Evolutionary conservation across 2,329 filamentous ascomycete species (phyloP).

Genomic region (Alternaria consortialis): DNA sequence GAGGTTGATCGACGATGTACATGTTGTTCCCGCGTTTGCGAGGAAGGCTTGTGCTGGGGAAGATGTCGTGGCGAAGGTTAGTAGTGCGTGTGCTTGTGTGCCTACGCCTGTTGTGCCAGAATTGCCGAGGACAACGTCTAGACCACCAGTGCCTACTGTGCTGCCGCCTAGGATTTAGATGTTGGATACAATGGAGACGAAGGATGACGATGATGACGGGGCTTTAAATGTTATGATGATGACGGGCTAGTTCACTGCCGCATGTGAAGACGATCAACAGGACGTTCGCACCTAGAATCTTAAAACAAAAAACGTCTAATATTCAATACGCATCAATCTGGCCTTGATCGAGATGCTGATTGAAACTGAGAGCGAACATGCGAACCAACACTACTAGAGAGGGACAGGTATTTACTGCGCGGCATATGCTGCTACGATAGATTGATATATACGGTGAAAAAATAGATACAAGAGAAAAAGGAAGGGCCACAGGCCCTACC

Average conservation of each 20-base stretch:
- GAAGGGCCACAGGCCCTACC: not conserved
- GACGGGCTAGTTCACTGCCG: not conserved
- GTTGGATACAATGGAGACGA: not conserved
- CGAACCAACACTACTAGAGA: not conserved
- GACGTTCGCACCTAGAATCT: not conserved
- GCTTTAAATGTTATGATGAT: no score
- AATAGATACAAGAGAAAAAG: not conserved
- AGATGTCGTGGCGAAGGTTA: slow-evolving; percentile 30
- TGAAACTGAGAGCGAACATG: not conserved
- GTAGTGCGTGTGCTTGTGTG: slow-evolving; percentile 37
- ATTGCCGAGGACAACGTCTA: slow-evolving; percentile 34
- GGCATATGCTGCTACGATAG: not conserved
- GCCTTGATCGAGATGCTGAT: not conserved
- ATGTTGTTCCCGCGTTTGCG: slow-evolving; percentile 29
- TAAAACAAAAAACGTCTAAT: no score
- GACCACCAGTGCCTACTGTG: slow-evolving; percentile 36
- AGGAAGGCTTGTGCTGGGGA: slow-evolving; percentile 24
- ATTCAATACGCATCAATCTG: no score
- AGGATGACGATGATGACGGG: not conserved
- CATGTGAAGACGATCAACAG: not conserved
- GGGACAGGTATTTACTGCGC: not conserved
- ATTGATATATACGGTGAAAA: not conserved
- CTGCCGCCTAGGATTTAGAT: slow-evolving; percentile 29
- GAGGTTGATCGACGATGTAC: slow-evolving; percentile 27
- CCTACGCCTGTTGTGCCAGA: slow-evolving; percentile 34